Percentiles rank a stretch among this genome's conserved stretches.
Conservation (phyloP, 257 asterid species). For the Forsythia viridissima region DNA sequence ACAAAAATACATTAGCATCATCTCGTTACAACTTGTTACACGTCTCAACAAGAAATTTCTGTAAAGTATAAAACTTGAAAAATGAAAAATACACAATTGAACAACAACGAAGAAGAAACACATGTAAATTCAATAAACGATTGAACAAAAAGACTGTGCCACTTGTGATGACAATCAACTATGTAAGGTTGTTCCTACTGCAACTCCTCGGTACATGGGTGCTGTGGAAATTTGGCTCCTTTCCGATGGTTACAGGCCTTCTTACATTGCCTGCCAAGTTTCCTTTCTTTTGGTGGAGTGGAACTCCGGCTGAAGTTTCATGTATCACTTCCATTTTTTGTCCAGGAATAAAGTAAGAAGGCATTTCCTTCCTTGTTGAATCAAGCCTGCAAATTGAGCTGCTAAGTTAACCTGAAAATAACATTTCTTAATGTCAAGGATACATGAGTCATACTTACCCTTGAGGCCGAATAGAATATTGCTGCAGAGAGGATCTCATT, state of each 20-base stretch:
- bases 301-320: not conserved
- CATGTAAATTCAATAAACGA: constrained; percentile 25
- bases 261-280: constrained; percentile 3
- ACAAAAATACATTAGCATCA: not conserved
- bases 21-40: not conserved
- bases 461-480: constrained; percentile 9
- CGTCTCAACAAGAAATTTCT: not conserved
- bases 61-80: not conserved
- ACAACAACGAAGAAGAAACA: not conserved
- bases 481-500: constrained; percentile 18
- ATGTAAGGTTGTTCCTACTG: constrained; percentile 16
- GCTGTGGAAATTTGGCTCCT: constrained; percentile 40
- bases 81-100: not conserved
- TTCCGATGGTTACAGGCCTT: constrained; percentile 33
- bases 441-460: constrained; percentile 19
- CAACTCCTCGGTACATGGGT: constrained; percentile 34
- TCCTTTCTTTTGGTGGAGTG: not conserved
- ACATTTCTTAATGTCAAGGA: not conserved
- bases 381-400: not conserved
- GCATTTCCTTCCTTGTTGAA: not conserved
- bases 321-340: not conserved
- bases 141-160: constrained; percentile 20
- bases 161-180: constrained; percentile 6
- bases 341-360: not conserved
- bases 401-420: not conserved